Percentiles rank a stretch among this genome's conserved stretches.
Evolutionary conservation across 352 stramenopile genomes (phyloP).

Genomic region (Globisporangium megalacanthum): DNA sequence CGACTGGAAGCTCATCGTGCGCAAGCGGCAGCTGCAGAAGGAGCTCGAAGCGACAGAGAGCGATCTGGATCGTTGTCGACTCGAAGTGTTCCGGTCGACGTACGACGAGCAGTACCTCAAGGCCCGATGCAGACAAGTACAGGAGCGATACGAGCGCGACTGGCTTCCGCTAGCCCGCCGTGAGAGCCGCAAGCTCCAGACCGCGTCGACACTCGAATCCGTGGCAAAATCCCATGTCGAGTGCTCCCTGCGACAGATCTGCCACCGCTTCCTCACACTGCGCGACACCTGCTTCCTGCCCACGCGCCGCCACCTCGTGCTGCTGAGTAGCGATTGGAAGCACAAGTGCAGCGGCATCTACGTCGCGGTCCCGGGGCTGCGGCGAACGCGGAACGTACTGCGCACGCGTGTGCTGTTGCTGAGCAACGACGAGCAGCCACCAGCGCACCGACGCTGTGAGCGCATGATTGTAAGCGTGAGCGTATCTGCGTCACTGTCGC

Average conservation of each 20-base stretch:
- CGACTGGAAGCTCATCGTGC: conserved; percentile 59
- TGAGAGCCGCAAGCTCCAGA: conserved; percentile 19
- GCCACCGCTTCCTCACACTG: conserved; percentile 31
- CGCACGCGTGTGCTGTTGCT: conserved; percentile 31
- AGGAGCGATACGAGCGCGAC: conserved; percentile 27
- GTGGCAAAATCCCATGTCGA: conserved; percentile 19
- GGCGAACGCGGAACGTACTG: conserved; percentile 34
- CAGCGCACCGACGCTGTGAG: conserved; percentile 2
- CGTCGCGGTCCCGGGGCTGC: conserved; percentile 42
- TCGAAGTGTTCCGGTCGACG: conserved; percentile 54
- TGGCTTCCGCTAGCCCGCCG: conserved; percentile 22
- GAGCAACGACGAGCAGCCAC: conserved; percentile 15
- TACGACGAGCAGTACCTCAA: conserved; percentile 51
- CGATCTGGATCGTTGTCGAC: conserved; percentile 35
- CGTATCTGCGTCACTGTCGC: conserved; percentile 17
- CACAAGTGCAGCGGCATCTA: conserved; percentile 13
- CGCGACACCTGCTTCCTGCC: conserved; percentile 35
- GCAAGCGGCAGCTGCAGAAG: conserved; percentile 51
- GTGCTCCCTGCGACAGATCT: conserved; percentile 30
- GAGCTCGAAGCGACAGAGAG: conserved; percentile 25
- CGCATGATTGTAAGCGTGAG: conserved; percentile 50
- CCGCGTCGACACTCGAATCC: conserved; percentile 23
- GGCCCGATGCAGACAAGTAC: conserved; percentile 21
- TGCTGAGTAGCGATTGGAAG: conserved; percentile 34
- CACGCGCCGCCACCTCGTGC: conserved; percentile 40